phyloP scores from a whole-genome alignment of 2,329 filamentous ascomycete species.

The Cercospora janseana region DNA sequence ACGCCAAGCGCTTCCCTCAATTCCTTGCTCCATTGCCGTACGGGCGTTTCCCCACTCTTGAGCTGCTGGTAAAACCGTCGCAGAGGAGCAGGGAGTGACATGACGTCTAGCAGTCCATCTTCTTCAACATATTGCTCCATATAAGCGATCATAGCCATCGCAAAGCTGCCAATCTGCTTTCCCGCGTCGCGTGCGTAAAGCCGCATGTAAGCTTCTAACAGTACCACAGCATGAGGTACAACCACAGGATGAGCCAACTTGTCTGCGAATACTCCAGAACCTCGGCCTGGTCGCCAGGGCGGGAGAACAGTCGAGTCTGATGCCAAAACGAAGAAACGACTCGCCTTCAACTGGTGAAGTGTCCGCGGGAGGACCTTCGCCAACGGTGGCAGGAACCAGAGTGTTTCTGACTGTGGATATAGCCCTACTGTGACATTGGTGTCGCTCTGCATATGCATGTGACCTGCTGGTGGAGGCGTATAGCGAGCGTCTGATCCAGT shows the following conservation, averaged over 20 bases:
- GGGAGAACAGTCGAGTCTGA: neutral
- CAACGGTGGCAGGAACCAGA: constrained; percentile 5
- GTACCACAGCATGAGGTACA: neutral
- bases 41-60: constrained; percentile 1
- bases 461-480: constrained; percentile 4
- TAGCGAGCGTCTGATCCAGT: neutral
- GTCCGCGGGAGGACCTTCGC: neutral
- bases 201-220: constrained; percentile 8
- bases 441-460: neutral
- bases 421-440: neutral
- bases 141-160: constrained; percentile 11
- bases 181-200: constrained; percentile 4
- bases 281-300: constrained; percentile 1
- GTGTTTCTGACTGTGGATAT: neutral
- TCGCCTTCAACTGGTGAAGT: neutral
- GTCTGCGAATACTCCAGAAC: constrained; percentile 1
- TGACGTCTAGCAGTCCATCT: neutral
- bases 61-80: constrained; percentile 4
- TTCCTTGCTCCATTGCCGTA: constrained; percentile 5
- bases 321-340: neutral
- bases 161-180: constrained; percentile 5
- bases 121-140: constrained; percentile 8
- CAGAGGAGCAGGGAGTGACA: neutral
- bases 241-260: neutral
- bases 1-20: neutral